These are phyloP conservation scores for Hemisphaericaspora lyxosophila DNA, from an alignment of 1,139 yeast genomes.

Conservation along the genomic window DNA sequence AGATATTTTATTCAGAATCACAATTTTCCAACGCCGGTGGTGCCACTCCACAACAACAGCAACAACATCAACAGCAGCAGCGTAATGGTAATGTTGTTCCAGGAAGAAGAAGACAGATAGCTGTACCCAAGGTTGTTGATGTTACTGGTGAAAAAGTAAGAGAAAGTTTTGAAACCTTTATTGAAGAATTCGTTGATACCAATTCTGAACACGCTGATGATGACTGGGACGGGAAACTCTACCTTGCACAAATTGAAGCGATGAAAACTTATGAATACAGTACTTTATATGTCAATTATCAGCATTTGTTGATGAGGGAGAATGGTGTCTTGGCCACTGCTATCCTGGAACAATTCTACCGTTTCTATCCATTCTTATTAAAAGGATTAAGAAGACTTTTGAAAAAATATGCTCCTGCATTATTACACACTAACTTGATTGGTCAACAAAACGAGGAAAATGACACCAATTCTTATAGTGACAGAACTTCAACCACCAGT, in stretches of 20 bases:
- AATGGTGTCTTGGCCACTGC: slow-evolving; percentile 91
- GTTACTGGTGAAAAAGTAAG: slow-evolving; percentile 92
- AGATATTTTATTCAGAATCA: slow-evolving; percentile 14
- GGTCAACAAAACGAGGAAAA: slow-evolving; percentile 18
- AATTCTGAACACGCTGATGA: slow-evolving; percentile 32
- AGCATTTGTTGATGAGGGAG: slow-evolving; percentile 72
- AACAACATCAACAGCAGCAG: slow-evolving; percentile 14
- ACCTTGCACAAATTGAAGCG: slow-evolving; percentile 77
- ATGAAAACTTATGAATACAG: slow-evolving; percentile 75
- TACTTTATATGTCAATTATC: slow-evolving; percentile 83
- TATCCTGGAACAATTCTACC: slow-evolving; percentile 83
- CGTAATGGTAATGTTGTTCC: slow-evolving; percentile 19
- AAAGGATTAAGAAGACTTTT: slow-evolving; percentile 73
- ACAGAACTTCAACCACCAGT: slow-evolving; percentile 25
- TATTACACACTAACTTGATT: slow-evolving; percentile 51
- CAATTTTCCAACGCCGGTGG: slow-evolving; percentile 8
- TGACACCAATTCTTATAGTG: slow-evolving; percentile 12
- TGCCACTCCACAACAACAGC: slow-evolving; percentile 5
- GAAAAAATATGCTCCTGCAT: slow-evolving; percentile 72
- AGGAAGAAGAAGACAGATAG: slow-evolving; percentile 53
- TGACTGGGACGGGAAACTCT: slow-evolving; percentile 56
- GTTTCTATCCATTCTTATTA: slow-evolving; percentile 83
- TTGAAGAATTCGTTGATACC: slow-evolving; percentile 60
- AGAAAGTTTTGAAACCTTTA: slow-evolving; percentile 83
- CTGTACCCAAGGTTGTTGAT: slow-evolving; percentile 85